Evolutionary conservation across 2,329 filamentous ascomycete genomes (phyloP).

Genomic region (Cladophialophora chaetospira): DNA sequence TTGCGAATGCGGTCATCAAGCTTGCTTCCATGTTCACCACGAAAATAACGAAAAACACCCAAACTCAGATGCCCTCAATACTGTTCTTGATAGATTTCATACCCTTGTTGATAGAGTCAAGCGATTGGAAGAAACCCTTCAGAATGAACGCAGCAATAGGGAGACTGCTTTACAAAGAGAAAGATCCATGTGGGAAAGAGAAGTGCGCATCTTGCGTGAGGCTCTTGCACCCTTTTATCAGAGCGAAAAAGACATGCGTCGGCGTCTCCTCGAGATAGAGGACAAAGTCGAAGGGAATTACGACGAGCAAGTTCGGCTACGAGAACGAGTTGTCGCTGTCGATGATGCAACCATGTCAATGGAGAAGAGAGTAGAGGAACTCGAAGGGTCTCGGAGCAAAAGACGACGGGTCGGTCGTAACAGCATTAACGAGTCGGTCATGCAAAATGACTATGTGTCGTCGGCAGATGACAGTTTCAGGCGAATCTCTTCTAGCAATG

Average conservation of each 20-base stretch:
- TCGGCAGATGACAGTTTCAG: constrained; percentile 23
- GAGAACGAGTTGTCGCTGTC: constrained; percentile 34
- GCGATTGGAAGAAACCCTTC: constrained; percentile 34
- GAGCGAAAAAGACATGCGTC: constrained; percentile 35
- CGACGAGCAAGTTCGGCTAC: constrained; percentile 35
- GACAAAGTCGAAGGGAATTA: constrained; percentile 34
- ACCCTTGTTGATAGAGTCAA: constrained; percentile 33
- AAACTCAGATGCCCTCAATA: constrained; percentile 15
- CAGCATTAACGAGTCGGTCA: constrained; percentile 13
- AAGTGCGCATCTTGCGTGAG: constrained; percentile 36
- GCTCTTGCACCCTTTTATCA: constrained; percentile 37
- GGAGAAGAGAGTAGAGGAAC: constrained; percentile 31
- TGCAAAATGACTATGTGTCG: constrained; percentile 22
- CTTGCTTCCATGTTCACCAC: constrained; percentile 45
- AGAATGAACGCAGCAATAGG: constrained; percentile 33
- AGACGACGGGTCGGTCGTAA: constrained; percentile 25
- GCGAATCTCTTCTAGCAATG: constrained; percentile 27
- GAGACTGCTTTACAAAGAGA: constrained; percentile 33
- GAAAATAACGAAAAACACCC: constrained; percentile 12
- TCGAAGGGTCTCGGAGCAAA: constrained; percentile 28
- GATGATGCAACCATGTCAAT: constrained; percentile 34
- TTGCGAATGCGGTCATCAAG: constrained; percentile 52
- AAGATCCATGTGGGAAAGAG: constrained; percentile 34
- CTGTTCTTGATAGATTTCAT: constrained; percentile 21
- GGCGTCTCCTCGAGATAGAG: constrained; percentile 35